phyloP scores from a whole-genome alignment of 495 filamentous ascomycete genomes.

The Tuber microsphaerosporum region DNA sequence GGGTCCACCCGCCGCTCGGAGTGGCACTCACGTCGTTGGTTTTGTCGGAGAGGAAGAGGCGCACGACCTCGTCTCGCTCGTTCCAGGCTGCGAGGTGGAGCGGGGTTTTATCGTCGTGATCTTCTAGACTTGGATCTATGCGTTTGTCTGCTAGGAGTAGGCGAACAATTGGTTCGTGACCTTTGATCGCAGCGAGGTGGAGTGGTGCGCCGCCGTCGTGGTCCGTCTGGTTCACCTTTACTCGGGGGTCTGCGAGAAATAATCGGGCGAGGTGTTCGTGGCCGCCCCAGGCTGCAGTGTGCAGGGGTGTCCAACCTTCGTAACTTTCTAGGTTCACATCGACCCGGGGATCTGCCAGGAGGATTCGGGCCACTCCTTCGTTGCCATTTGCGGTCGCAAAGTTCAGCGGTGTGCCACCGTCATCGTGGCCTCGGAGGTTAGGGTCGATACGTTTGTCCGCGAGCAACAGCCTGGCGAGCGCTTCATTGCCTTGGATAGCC shows the following conservation, averaged over 20 bases:
- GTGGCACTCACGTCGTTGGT: not conserved
- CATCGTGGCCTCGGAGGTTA: not conserved
- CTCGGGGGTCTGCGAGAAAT: not conserved
- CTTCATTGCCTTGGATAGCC: conserved; percentile 10
- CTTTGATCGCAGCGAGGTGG: not conserved
- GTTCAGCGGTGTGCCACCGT: not conserved
- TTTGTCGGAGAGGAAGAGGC: not conserved
- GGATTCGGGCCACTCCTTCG: not conserved
- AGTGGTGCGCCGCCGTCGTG: not conserved
- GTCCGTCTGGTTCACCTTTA: not conserved
- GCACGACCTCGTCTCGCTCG: not conserved
- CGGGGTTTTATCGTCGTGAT: not conserved
- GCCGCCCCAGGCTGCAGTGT: not conserved
- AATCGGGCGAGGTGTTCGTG: not conserved
- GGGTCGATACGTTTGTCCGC: not conserved
- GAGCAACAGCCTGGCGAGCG: conserved; percentile 4
- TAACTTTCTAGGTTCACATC: not conserved
- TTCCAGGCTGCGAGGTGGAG: not conserved
- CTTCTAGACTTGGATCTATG: not conserved
- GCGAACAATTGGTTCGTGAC: not conserved
- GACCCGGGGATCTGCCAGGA: not conserved
- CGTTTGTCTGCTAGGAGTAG: not conserved
- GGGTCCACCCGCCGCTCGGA: not conserved
- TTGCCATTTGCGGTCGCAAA: not conserved
- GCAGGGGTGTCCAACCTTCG: not conserved